Evolutionary conservation across 805 yeast species (phyloP), one percentile per base, ranked within the genome.

Genomic region (Sungouiozyma intestinalis): DNA sequence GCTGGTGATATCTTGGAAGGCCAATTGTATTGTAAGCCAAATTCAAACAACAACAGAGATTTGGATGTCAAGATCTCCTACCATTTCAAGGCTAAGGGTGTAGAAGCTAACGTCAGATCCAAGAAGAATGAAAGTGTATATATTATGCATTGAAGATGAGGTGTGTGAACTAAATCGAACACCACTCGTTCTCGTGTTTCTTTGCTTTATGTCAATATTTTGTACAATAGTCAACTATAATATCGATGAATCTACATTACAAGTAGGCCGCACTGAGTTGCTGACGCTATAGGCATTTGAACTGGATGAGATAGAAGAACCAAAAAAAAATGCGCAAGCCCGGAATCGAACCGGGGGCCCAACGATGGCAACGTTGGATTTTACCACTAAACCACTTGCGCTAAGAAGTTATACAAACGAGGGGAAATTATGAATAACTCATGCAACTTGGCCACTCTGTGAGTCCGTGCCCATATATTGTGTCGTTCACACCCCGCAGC

Each of bases 31-130:
- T 79, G 85, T 48, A 72, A 79, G 56, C 97, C 97, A 44, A 87
- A 84, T 62, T 63, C 60, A 37, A 58, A 48, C 41, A 92, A 92
- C 64, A 94, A 92, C 47, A 76, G 99, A 65, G 96, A 92, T 56
- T 68, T 90, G 54, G 97, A 90, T 58, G 76, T 92, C 52, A 81
- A 77, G 54, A 71, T 90, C 45, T 67, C 63, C 21, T 85, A 72
- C 56, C 52, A 63, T n/a, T 68, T 73, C 54, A 58, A 63, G 36
- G 68, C 68, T 11, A 49, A 51, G 38, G 64, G 66, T 46, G 62
- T 65, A 17, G 77, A 74, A 44, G 64, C 60, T 36, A 67, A 63
- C 27, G 74, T 72, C 38, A 73, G 92, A 62, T 70, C 74, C 19
- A 72, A 69, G 54, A 57, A 60, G 45, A 86, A 85, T 47, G 73